These are phyloP conservation scores for Populus hybrid DNA, from an alignment of 441 rosid genomes.

Conservation along the genomic window DNA sequence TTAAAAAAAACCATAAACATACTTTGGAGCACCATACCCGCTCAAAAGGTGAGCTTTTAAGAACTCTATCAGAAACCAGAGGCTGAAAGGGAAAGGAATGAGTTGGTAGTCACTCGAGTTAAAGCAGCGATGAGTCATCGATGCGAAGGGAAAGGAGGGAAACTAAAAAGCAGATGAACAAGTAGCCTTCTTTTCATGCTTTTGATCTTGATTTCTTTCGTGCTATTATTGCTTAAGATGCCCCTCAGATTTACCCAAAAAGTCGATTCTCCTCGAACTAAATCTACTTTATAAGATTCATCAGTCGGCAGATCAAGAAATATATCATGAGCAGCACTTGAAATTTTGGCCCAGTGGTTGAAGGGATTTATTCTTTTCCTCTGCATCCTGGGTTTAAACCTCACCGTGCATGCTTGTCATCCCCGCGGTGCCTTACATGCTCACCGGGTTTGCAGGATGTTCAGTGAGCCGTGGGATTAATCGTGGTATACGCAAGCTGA, in stretches of 20 bases:
- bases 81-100: not conserved
- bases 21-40: not conserved
- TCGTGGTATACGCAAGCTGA: no score
- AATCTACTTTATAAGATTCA: slow-evolving; percentile 3
- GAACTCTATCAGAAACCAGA: not conserved
- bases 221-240: slow-evolving; percentile 5
- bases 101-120: not conserved
- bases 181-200: not conserved
- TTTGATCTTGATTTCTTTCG: not conserved
- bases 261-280: not conserved
- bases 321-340: no score
- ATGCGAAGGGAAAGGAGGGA: not conserved
- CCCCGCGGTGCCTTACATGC: no score
- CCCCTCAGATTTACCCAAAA: slow-evolving; percentile 14
- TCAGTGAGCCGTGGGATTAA: no score
- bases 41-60: not conserved
- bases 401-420: no score
- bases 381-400: no score
- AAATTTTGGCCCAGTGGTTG: no score
- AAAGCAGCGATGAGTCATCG: not conserved
- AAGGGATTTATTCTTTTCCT: no score
- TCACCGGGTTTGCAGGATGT: no score
- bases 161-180: not conserved
- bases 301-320: not conserved
- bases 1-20: no score